phyloP scores from a whole-genome alignment of 495 filamentous ascomycete species.

The Podospora comata region DNA sequence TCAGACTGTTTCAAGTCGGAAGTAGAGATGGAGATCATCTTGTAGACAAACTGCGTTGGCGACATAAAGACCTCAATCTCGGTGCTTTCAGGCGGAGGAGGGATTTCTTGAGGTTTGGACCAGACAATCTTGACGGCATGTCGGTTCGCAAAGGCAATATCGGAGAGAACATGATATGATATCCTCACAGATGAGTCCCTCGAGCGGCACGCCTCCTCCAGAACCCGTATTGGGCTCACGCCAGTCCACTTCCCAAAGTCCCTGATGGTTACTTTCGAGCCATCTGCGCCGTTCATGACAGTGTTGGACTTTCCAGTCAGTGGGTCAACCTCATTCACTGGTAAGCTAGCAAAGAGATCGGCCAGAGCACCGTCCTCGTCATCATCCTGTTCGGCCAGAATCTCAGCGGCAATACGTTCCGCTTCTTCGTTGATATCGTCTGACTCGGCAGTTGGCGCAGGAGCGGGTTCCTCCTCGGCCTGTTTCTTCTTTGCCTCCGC shows the following conservation, averaged over 20 bases:
- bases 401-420: conserved; percentile 46
- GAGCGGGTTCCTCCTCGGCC: conserved; percentile 21
- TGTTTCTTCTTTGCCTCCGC: conserved; percentile 38
- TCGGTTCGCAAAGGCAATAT: conserved; percentile 67
- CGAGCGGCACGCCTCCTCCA: conserved; percentile 85
- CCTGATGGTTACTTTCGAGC: conserved; percentile 56
- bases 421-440: conserved; percentile 52
- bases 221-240: conserved; percentile 62
- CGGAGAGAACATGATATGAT: conserved; percentile 63
- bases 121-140: conserved; percentile 72
- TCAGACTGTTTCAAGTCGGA: conserved; percentile 79
- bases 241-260: conserved; percentile 82
- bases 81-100: conserved; percentile 37
- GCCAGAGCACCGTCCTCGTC: conserved; percentile 53
- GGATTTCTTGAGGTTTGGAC: conserved; percentile 70
- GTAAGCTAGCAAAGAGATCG: conserved; percentile 67
- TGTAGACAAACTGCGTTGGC: conserved; percentile 50
- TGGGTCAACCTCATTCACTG: conserved; percentile 56
- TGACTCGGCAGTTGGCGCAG: conserved; percentile 30
- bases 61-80: conserved; percentile 45
- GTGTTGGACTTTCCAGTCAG: conserved; percentile 50
- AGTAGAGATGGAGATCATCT: conserved; percentile 73
- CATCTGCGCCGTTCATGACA: conserved; percentile 49
- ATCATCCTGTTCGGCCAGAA: conserved; percentile 50
- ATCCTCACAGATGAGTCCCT: conserved; percentile 67